Evolutionary conservation across 495 filamentous ascomycete species (phyloP), one percentile per base, ranked within the genome.

Genomic region (Corynascus novoguineensis): DNA sequence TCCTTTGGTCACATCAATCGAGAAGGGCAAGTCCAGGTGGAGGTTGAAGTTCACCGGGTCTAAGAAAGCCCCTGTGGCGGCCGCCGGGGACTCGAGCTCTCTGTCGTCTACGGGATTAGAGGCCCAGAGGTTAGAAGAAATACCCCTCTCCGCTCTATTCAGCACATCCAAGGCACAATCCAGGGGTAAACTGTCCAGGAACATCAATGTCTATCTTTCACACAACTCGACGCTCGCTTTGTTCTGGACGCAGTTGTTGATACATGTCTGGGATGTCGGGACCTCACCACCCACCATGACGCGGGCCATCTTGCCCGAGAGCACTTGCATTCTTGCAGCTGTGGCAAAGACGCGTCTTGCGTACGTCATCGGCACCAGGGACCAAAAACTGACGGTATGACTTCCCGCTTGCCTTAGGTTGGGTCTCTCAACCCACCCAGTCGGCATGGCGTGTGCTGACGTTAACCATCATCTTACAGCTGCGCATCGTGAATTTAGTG

Each of bases 211-310:
- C 8, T 41, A 48, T 17, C 57, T 73, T 0, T 71, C 71, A 1
- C 67, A 71, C 41, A 73, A 64, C 59, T 68, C 71, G 15, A 56
- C 67, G 3, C 63, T 70, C 22, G 67, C 65, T 44, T 61, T 73
- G 3, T 73, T 71, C 29, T 73, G 71, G 71, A 68, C 64, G 2
- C 69, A 73, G 54, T 44, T 64, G 25, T 31, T 59, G 15, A 70
- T 73, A 12, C 67, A 73, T 53, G 58, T 73, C 11, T 73, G 67
- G 67, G 71, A 73, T 57, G 55, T 71, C 27, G 60, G 64, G 9
- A 61, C 58, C 1, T 68, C 71, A 2, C 64, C 71, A 1, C 64
- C 67, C 0, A 62, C 56, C 9, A 53, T 68, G 42, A 45, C 60
- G 25, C 62, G 66, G 17, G 59, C 60, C 17, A 61, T 71, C 21